These are phyloP conservation scores for Suillus paluster DNA, from an alignment of 768 basidiomycete genomes.

Conservation along the genomic window DNA sequence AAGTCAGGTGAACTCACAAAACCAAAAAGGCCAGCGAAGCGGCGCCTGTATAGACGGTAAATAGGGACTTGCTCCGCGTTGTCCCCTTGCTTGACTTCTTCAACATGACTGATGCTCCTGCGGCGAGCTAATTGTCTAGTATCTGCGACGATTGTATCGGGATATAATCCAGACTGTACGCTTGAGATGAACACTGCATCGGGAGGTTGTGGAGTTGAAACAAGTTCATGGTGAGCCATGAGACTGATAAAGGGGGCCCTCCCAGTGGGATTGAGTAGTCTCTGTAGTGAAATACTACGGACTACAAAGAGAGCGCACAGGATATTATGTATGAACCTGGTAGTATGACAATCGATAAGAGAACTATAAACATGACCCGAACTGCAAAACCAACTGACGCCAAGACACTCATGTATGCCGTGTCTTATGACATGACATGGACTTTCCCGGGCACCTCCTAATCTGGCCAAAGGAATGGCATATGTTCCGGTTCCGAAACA, in stretches of 20 bases:
- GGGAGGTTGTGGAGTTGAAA: background rate
- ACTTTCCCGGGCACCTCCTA: too few species aligned
- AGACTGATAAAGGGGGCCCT: too few species aligned
- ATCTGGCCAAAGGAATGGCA: too few species aligned
- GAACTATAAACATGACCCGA: background rate
- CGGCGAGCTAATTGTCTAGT: background rate
- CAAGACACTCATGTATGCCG: background rate
- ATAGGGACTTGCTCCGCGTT: background rate
- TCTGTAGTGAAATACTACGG: background rate
- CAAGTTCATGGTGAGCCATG: background rate
- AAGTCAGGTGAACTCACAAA: constrained; percentile 44
- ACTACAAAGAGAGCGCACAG: too few species aligned
- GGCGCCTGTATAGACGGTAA: constrained; percentile 71
- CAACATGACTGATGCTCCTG: background rate
- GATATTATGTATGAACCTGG: background rate
- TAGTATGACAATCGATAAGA: background rate
- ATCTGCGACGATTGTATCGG: background rate
- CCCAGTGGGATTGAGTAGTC: background rate
- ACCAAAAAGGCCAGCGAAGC: constrained; percentile 68
- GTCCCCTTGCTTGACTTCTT: background rate
- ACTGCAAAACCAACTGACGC: too few species aligned
- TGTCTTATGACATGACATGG: too few species aligned
- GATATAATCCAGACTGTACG: background rate
- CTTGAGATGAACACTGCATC: background rate
- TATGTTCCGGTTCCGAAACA: too few species aligned